A percentile compares a stretch with the other conserved stretches of the same genome.
These are phyloP conservation scores for Suhomyces bokatorum DNA, from an alignment of 1,139 yeast species.

Conservation along the genomic window DNA sequence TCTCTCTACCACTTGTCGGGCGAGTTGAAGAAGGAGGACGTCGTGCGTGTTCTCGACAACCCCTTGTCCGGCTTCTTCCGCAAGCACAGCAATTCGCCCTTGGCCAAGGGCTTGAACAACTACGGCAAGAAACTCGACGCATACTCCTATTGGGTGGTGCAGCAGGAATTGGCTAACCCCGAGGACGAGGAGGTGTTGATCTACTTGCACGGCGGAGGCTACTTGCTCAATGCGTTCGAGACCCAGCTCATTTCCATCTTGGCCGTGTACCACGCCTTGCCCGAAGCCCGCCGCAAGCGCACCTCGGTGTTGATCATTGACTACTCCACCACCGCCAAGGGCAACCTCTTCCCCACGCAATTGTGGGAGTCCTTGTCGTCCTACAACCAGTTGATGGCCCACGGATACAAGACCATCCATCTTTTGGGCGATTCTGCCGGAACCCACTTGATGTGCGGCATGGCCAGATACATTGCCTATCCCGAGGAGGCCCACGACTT, in stretches of 20 bases:
- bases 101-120: conserved; percentile 15
- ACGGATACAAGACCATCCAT: conserved; percentile 34
- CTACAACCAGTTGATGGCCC: conserved; percentile 27
- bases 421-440: conserved; percentile 53
- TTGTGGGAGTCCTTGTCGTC: conserved; percentile 34
- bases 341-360: conserved; percentile 39
- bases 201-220: conserved; percentile 49
- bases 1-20: conserved; percentile 30
- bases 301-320: conserved; percentile 38
- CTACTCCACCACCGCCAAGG: conserved; percentile 37
- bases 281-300: conserved; percentile 19
- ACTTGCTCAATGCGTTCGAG: conserved; percentile 30
- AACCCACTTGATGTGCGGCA: conserved; percentile 37
- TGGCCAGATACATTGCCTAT: conserved; percentile 36
- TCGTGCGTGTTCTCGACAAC: conserved; percentile 11
- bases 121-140: conserved; percentile 17
- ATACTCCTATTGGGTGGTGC: conserved; percentile 19
- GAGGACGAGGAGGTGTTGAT: conserved; percentile 12
- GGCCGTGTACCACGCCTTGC: conserved; percentile 27
- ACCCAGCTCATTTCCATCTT: conserved; percentile 29
- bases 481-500: conserved; percentile 30
- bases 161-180: conserved; percentile 11
- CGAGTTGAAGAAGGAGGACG: conserved; percentile 15
- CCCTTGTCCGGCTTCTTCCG: conserved; percentile 14
- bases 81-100: conserved; percentile 12